A percentile compares a stretch with the other conserved stretches of the same genome.
Evolutionary conservation across 2,329 filamentous ascomycete genomes (phyloP).

Genomic region (Pseudogymnoascus sp.): DNA sequence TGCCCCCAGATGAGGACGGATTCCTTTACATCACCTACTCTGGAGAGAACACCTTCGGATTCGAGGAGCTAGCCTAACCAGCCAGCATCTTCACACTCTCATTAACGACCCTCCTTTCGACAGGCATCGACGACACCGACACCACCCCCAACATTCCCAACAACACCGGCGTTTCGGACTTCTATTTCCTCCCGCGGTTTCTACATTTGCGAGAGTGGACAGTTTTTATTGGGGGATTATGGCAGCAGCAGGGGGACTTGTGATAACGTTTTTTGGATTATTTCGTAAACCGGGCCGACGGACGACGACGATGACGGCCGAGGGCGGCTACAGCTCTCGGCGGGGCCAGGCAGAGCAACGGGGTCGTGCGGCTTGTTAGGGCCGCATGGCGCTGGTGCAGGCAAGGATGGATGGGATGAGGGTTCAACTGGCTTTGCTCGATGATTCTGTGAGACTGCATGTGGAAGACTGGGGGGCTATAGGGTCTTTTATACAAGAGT

Average conservation of each 20-base stretch:
- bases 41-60: slow-evolving; percentile 97
- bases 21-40: slow-evolving; percentile 99
- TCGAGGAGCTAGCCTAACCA: slow-evolving; percentile 29
- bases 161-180: slow-evolving; percentile 4
- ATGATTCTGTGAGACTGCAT: slow-evolving; percentile 8
- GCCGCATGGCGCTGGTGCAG: neutral
- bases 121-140: slow-evolving; percentile 6
- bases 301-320: neutral
- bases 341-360: neutral
- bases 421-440: slow-evolving; percentile 1
- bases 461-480: neutral
- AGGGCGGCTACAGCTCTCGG: slow-evolving; percentile 8
- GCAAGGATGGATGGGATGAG: neutral
- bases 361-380: neutral
- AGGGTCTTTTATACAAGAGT: slow-evolving; percentile 6
- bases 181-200: neutral
- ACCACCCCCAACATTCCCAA: neutral
- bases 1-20: slow-evolving; percentile 53
- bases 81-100: neutral
- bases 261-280: neutral
- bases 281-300: neutral
- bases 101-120: slow-evolving; percentile 11
- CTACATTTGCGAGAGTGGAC: neutral
- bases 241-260: slow-evolving; percentile 5
- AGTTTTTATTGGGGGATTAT: slow-evolving; percentile 4